Evolutionary conservation across 192 early-diverging fungal species (phyloP).

Genomic region (Coemansia sp.): DNA sequence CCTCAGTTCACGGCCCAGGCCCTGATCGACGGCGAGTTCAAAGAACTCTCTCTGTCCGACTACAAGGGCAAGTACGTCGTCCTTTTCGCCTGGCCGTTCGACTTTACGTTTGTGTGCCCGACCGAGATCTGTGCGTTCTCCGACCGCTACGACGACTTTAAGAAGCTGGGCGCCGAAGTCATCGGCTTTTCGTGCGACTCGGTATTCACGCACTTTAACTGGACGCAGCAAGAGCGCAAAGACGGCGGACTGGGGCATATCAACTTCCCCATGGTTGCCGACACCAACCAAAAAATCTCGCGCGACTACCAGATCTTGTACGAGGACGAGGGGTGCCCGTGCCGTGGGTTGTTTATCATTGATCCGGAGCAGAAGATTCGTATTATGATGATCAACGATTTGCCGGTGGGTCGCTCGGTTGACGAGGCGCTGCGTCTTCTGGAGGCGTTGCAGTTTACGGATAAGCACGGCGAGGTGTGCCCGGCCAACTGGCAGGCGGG

Average conservation of each 20-base stretch:
- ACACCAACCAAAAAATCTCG: slow-evolving; percentile 86
- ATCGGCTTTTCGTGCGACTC: slow-evolving; percentile 71
- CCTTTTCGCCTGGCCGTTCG: slow-evolving; percentile 89
- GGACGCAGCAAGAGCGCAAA: slow-evolving; percentile 79
- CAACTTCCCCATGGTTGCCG: slow-evolving; percentile 85
- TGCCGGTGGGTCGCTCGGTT: slow-evolving; percentile 81
- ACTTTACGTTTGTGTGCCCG: slow-evolving; percentile 90
- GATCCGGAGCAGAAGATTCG: slow-evolving; percentile 85
- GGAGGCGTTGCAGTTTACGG: slow-evolving; percentile 90
- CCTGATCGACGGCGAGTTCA: slow-evolving; percentile 67
- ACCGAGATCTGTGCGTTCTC: slow-evolving; percentile 92
- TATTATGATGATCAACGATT: slow-evolving; percentile 86
- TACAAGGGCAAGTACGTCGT: slow-evolving; percentile 74
- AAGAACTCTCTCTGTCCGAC: slow-evolving; percentile 60
- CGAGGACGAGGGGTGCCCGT: slow-evolving; percentile 73
- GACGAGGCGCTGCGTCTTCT: slow-evolving; percentile 85
- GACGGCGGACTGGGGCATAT: slow-evolving; percentile 90
- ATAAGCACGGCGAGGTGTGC: slow-evolving; percentile 81
- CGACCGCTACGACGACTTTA: slow-evolving; percentile 81
- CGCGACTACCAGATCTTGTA: slow-evolving; percentile 84
- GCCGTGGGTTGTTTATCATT: slow-evolving; percentile 89
- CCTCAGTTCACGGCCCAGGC: slow-evolving; percentile 66
- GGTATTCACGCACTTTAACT: slow-evolving; percentile 84
- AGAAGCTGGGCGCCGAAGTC: slow-evolving; percentile 72
- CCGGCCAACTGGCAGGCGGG: slow-evolving; percentile 85